Conservation (phyloP, 1,139 yeast species). For the Debaryomyces psychrophilus region DNA sequence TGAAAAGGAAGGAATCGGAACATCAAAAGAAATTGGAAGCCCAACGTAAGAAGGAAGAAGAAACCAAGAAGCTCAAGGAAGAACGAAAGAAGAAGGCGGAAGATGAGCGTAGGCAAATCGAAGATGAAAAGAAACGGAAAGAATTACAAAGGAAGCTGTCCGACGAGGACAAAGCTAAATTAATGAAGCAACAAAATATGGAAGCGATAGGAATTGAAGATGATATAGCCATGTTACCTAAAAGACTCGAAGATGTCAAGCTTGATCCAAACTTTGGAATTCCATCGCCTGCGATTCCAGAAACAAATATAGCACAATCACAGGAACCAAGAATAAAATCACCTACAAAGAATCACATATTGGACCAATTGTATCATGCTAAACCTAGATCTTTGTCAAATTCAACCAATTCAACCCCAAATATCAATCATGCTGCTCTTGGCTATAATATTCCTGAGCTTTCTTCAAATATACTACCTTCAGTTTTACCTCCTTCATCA, state of each 20-base stretch:
- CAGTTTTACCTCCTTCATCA: constrained; percentile 9
- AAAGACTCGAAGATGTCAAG: not conserved
- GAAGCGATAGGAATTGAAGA: constrained; percentile 32
- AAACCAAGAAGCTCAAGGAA: constrained; percentile 39
- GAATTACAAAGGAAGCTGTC: constrained; percentile 43
- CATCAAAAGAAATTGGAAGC: constrained; percentile 46
- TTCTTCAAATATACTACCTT: constrained; percentile 6
- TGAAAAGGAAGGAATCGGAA: constrained; percentile 50
- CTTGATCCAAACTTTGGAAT: not conserved
- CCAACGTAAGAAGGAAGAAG: constrained; percentile 55
- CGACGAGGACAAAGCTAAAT: constrained; percentile 40
- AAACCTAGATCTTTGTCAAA: constrained; percentile 31
- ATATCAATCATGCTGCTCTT: constrained; percentile 7
- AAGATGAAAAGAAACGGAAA: constrained; percentile 49
- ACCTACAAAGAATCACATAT: constrained; percentile 31
- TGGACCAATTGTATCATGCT: constrained; percentile 40
- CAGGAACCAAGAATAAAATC: constrained; percentile 11
- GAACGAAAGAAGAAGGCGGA: constrained; percentile 52
- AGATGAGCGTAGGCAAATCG: constrained; percentile 44
- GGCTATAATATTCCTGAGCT: constrained; percentile 4
- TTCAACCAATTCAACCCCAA: constrained; percentile 23
- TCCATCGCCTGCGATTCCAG: not conserved
- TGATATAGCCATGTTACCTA: constrained; percentile 13
- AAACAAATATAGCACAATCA: not conserved
- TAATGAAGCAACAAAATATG: constrained; percentile 33